Evolutionary conservation across 1,139 yeast genomes (phyloP), one percentile per base, ranked within the genome.

Genomic region (Casaregolazyma lundiana): DNA sequence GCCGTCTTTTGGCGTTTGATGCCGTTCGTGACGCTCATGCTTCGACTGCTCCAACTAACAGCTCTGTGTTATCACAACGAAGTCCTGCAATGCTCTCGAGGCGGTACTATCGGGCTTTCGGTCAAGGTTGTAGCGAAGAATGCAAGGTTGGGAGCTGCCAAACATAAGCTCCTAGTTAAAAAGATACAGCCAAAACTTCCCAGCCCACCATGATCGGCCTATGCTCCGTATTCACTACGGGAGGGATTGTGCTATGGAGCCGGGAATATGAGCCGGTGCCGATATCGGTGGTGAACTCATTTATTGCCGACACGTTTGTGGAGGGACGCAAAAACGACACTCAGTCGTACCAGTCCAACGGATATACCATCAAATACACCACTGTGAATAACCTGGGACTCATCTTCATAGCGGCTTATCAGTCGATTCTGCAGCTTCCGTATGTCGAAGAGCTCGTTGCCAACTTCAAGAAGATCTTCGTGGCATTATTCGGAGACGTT

Each of bases 201-300:
- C 18, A n/a, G 15, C 20, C 20, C 21, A 20, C 18, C 37, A 40
- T 40, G 43, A 42, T 42, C 34, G 37, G 30, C 35, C n/a, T 24
- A 3, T 42, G 45, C 36, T 63, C 75, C 9, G 70, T 81, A 1
- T 80, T 80, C 64, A 71, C 78, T 2, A 71, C 76, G 1, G 74
- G 79, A 7, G 88, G 88, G 0, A 65, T 75, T 18, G 83, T 81
- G 11, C 65, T 77, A 16, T 81, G 77, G 73, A 71, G 72, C 52
- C 68, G 71, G 49, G 68, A 75, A 34, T 64, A 69, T 7, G 71
- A 73, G 41, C 70, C 68, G 46, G 68, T 75, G 32, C 68, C 78
- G 1, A 65, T 63, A 17, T 46, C 66, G 2, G 64, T 78, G 15
- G 63, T 78, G 41, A 81, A 79, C 54, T 58, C 72, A 4, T 72